Evolutionary conservation across 768 basidiomycete genomes (phyloP), one percentile per base, ranked within the genome.

Genomic region (Collybia sordida): DNA sequence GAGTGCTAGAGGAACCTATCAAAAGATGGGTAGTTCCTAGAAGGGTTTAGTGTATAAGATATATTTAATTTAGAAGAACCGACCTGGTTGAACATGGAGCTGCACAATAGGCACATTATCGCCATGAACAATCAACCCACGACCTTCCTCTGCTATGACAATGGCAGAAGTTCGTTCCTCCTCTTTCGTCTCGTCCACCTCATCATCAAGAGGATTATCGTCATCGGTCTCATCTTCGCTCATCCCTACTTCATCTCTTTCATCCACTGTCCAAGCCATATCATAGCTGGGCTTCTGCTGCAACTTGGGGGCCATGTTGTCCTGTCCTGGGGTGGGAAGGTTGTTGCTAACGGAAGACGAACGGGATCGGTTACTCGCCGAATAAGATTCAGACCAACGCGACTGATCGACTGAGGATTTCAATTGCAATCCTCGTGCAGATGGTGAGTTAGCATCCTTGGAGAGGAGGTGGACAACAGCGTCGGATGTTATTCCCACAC

Each of bases 11-110:
- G 17, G 85, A 85, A n/a, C 90, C 85, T 35, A 99, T 81, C 24
- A 98, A 78, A 42, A 99, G 79, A 76, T 99, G 96, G 0, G 96
- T 99, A 17, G 93, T 93, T 15, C 88, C 96, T 98, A 61, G 40
- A 51, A 41, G 42, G 25, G 27, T 28, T 55, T 27, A 57, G 36
- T 37, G 6, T 36, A 54, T 49, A 42, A 18, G 51, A 38, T 50
- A n/a, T 15, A 46, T 36, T 25, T 22, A 40, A 37, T 31, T 47
- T 37, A 49, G 47, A 36, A 3, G 42, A 27, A 67, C 85, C 59
- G 63, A 95, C 93, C 94, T 61, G 85, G 75, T 48, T 82, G 80
- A 27, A 88, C 80, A 44, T 84, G 78, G 15, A 93, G 73, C 46
- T 86, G 79, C 4, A 69, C 65, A 44, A 89, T 72, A 40, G 86